Conservation (phyloP, 2,329 filamentous ascomycete species). For the Didymella glomerata region DNA sequence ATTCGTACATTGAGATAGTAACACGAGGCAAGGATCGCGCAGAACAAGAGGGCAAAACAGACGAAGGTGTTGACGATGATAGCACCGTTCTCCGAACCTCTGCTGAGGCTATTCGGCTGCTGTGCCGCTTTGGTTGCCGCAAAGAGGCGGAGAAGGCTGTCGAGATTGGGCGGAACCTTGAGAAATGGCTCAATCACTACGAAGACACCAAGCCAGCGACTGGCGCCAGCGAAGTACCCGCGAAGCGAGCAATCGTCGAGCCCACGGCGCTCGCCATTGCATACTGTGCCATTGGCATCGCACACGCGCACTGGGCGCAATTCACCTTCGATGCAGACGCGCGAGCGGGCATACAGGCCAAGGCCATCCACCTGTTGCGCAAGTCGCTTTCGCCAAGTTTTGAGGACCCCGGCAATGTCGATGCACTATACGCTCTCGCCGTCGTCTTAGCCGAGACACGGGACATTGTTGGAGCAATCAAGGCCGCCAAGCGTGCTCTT, state of each 20-base stretch:
- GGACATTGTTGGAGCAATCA: conserved; percentile 81
- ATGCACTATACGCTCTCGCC: conserved; percentile 81
- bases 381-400: conserved; percentile 74
- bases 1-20: conserved; percentile 90
- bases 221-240: conserved; percentile 38
- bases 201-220: conserved; percentile 39
- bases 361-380: conserved; percentile 78
- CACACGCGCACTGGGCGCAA: conserved; percentile 86
- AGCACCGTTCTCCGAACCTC: conserved; percentile 79
- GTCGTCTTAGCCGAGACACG: conserved; percentile 88
- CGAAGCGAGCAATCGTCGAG: conserved; percentile 58
- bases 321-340: conserved; percentile 77
- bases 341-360: conserved; percentile 76
- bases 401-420: conserved; percentile 72
- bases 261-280: conserved; percentile 68
- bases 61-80: conserved; percentile 79
- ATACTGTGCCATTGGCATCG: conserved; percentile 86
- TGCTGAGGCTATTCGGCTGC: conserved; percentile 77
- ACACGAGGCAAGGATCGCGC: conserved; percentile 84
- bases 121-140: conserved; percentile 81
- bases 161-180: conserved; percentile 73
- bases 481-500: conserved; percentile 80
- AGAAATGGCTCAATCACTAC: conserved; percentile 74
- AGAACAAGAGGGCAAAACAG: conserved; percentile 74
- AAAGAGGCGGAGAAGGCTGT: conserved; percentile 81